Evolutionary conservation across 345 rosid species (phyloP).

Genomic region (Brassica carinata): DNA sequence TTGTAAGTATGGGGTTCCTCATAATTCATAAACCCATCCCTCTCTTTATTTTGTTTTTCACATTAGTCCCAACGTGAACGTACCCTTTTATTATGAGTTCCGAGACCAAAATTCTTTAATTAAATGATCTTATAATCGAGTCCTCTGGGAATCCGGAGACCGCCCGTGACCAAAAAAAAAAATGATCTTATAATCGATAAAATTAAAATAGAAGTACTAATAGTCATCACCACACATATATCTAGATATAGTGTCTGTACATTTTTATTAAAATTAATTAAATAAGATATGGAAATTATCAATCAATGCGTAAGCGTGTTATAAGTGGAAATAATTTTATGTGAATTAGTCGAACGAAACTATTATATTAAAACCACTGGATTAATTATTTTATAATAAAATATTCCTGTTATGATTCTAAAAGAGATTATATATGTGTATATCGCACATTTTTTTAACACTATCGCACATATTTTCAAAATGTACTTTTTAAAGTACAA

Average conservation of each 20-base stretch:
- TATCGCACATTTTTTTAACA: background rate
- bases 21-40: conserved; percentile 37
- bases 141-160: no score
- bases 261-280: background rate
- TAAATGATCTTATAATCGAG: background rate
- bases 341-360: background rate
- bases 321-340: conserved; percentile 3
- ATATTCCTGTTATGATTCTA: background rate
- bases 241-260: background rate
- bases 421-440: background rate
- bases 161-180: no score
- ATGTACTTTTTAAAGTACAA: background rate
- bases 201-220: no score
- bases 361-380: background rate
- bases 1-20: conserved; percentile 38
- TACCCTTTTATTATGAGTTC: conserved; percentile 34
- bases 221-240: conserved; percentile 17
- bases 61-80: conserved; percentile 37
- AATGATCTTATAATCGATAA: background rate
- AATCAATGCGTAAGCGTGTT: conserved; percentile 4
- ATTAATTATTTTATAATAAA: background rate
- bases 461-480: background rate
- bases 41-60: conserved; percentile 28
- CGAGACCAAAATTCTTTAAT: conserved; percentile 15
- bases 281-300: background rate